A percentile compares a stretch with the other conserved stretches of the same genome.
phyloP scores from a whole-genome alignment of 208 protist species.

The Novymonas esmeraldas region DNA sequence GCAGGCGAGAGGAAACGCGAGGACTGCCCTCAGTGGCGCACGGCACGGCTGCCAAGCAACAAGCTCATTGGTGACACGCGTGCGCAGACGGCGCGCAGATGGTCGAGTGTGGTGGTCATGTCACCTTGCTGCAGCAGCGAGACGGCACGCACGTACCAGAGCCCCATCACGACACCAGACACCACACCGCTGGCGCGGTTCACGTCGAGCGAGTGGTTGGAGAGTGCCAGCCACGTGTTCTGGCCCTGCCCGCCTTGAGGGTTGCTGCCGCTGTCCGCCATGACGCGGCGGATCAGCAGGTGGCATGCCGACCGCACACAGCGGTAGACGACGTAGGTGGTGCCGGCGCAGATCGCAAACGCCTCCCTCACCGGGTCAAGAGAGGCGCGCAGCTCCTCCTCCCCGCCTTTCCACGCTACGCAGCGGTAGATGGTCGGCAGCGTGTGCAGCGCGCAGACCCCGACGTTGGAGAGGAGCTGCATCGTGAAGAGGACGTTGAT shows the following conservation, averaged over 20 bases:
- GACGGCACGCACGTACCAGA: slow-evolving; percentile 66
- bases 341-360: slow-evolving; percentile 68
- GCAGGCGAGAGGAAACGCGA: too few relatives aligned
- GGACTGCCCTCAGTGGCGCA: background rate
- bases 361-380: slow-evolving; percentile 68
- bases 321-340: slow-evolving; percentile 67
- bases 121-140: slow-evolving; percentile 62
- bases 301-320: slow-evolving; percentile 40
- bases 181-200: slow-evolving; percentile 40
- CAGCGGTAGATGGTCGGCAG: slow-evolving; percentile 65
- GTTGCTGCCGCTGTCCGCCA: slow-evolving; percentile 23
- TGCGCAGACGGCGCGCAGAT: slow-evolving; percentile 41
- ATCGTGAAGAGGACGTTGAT: slow-evolving; percentile 77
- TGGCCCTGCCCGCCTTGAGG: slow-evolving; percentile 10
- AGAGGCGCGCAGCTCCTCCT: slow-evolving; percentile 34
- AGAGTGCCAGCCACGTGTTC: slow-evolving; percentile 33
- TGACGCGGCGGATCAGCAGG: slow-evolving; percentile 35
- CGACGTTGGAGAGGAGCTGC: slow-evolving; percentile 68
- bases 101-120: slow-evolving; percentile 39
- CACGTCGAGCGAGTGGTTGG: slow-evolving; percentile 26
- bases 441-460: slow-evolving; percentile 73
- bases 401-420: slow-evolving; percentile 42
- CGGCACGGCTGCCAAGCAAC: slow-evolving; percentile 29
- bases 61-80: slow-evolving; percentile 45
- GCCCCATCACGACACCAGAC: slow-evolving; percentile 45